Percentiles rank a stretch among this genome's conserved stretches.
phyloP scores from a whole-genome alignment of 2,329 filamentous ascomycete genomes.

The Tolypocladium ophioglossoides region DNA sequence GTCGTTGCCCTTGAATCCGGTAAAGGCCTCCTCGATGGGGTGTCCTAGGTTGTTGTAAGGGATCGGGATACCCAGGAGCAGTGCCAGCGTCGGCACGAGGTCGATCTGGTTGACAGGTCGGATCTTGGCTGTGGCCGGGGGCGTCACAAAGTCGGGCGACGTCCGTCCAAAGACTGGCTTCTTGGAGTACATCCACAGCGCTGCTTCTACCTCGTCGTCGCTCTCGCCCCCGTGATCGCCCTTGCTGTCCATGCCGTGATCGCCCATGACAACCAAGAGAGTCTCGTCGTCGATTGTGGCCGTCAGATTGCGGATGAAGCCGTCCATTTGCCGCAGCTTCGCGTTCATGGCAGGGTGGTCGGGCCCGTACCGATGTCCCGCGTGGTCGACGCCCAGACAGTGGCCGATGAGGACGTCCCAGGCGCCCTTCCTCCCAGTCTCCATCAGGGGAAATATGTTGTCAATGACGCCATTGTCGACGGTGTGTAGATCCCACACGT shows the following conservation, averaged over 20 bases:
- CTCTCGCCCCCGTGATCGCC: slow-evolving; percentile 98
- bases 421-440: slow-evolving; percentile 49
- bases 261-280: slow-evolving; percentile 91
- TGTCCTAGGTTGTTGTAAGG: slow-evolving; percentile 92
- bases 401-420: slow-evolving; percentile 97
- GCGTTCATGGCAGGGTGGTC: slow-evolving; percentile 84
- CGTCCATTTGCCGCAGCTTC: slow-evolving; percentile 88
- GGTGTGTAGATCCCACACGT: slow-evolving; percentile 95
- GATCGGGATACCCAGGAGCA: slow-evolving; percentile 83
- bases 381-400: slow-evolving; percentile 91
- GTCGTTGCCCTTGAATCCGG: slow-evolving; percentile 55
- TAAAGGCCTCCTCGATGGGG: slow-evolving; percentile 90
- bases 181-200: slow-evolving; percentile 98
- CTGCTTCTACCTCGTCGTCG: slow-evolving; percentile 88
- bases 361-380: slow-evolving; percentile 90
- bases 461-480: slow-evolving; percentile 92
- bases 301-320: slow-evolving; percentile 62
- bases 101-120: slow-evolving; percentile 80
- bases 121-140: slow-evolving; percentile 63
- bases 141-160: slow-evolving; percentile 43
- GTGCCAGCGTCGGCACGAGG: slow-evolving; percentile 79
- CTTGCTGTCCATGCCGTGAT: slow-evolving; percentile 96
- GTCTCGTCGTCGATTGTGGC: slow-evolving; percentile 71
- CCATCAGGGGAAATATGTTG: slow-evolving; percentile 76
- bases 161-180: slow-evolving; percentile 73